Base-by-base conservation (phyloP, 2,329 filamentous ascomycete species). In the Blastomyces silverae region DNA sequence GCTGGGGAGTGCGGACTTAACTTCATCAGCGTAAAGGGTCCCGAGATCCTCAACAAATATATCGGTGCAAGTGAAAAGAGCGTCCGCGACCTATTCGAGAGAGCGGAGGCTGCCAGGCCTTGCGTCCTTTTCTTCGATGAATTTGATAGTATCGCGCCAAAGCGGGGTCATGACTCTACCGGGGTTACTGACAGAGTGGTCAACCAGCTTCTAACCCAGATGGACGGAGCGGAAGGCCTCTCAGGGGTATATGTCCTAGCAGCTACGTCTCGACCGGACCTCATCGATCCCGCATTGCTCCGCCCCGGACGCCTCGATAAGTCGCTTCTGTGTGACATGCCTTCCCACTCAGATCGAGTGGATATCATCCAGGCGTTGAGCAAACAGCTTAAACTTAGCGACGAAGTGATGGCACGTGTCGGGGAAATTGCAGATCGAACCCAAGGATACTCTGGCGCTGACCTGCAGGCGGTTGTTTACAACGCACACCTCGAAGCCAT, bases 81-180 rank as follows among this genome's bases (percentile, higher is more conserved):
- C 66, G 92, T 99, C 7, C 87, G 95, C 53, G 94, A 99, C 75
- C 82, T 99, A 0, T 99, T 99, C 72, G 93, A 96, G 74, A 86
- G 94, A 53, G 94, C 94, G 0, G 68, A 79, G 63, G 93, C 94
- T 2, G 94, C 94, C 4, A 87, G 89, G 66, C 95, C 95, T 0
- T 97, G 94, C 71, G 90, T 99, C 4, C 82, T 99, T 10, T 99
- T 99, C 82, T 99, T 99, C 73, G 94, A 99, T 73, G 94, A 99
- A 76, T 99, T 99, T 73, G 94, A 99, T 79, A 92, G 90, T 50
- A 97, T 99, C 68, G 95, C 95, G 0, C 94, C 94, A 2, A 99
- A 97, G 78, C 86, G 94, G 79, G 94, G 94, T 0, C 94, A 99
- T 74, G 95, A 99, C 75, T 94, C 89, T 1, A 99, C 94, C 0